Evolutionary conservation across 2,329 filamentous ascomycete species (phyloP).

Genomic region (Zasmidium citrigriseum): DNA sequence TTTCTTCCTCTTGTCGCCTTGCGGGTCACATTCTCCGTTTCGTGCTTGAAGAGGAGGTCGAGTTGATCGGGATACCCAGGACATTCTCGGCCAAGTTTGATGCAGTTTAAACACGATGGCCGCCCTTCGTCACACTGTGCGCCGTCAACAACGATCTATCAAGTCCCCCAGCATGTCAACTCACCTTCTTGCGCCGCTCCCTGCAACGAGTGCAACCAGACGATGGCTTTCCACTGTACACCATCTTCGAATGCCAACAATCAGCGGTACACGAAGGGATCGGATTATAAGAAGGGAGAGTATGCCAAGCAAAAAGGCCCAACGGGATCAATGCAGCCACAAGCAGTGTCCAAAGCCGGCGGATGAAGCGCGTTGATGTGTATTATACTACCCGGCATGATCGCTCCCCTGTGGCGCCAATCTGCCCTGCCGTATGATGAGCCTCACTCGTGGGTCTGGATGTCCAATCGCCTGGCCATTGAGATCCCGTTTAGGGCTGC

Average conservation of each 20-base stretch:
- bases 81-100: background rate
- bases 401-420: no score
- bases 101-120: background rate
- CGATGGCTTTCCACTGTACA: background rate
- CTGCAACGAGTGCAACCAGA: background rate
- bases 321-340: no score
- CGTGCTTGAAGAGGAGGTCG: background rate
- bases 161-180: background rate
- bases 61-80: background rate
- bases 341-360: no score
- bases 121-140: background rate
- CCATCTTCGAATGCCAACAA: background rate
- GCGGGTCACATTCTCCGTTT: background rate
- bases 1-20: background rate
- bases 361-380: no score
- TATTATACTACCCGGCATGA: no score
- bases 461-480: no score
- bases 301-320: no score
- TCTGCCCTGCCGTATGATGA: no score
- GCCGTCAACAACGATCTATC: background rate
- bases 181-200: background rate
- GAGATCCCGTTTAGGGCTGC: no score
- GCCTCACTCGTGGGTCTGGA: no score
- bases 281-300: background rate
- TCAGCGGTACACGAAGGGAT: background rate